Conservation (phyloP, 2,329 filamentous ascomycete genomes). For the Arthrobotrys megalospora region DNA sequence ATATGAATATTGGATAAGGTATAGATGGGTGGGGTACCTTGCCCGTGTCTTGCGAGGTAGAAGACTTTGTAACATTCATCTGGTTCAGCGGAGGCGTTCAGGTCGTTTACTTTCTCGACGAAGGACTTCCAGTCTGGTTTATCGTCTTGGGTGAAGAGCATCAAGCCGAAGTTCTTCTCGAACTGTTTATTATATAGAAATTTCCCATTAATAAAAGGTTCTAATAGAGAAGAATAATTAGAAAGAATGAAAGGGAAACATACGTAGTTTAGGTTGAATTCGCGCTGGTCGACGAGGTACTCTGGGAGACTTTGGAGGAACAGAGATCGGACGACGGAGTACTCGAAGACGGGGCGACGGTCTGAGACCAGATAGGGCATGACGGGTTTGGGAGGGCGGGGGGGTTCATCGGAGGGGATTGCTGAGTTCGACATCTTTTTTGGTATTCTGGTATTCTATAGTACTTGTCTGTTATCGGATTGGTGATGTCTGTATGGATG, state of each 20-base stretch:
- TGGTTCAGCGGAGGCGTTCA: conserved; percentile 71
- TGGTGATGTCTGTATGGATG: too few species aligned
- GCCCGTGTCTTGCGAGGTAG: conserved; percentile 79
- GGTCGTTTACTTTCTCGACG: conserved; percentile 69
- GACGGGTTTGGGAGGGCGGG: conserved; percentile 5
- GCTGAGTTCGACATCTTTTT: background rate
- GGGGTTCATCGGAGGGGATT: background rate
- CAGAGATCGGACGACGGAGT: conserved; percentile 48
- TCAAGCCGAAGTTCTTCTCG: conserved; percentile 76
- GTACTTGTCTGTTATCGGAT: too few species aligned
- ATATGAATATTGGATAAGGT: background rate
- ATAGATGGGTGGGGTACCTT: conserved; percentile 72
- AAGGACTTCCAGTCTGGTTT: conserved; percentile 56
- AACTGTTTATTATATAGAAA: conserved; percentile 68
- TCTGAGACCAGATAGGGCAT: conserved; percentile 45
- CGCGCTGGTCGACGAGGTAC: conserved; percentile 52
- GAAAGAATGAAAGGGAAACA: too few species aligned
- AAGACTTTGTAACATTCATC: conserved; percentile 76
- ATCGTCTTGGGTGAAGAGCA: conserved; percentile 74
- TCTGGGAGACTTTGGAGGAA: conserved; percentile 54
- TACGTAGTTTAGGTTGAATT: conserved; percentile 51
- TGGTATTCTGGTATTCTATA: background rate
- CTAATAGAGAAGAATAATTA: background rate
- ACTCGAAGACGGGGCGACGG: conserved; percentile 43
- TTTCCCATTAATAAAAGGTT: background rate